Base-by-base conservation (phyloP, 192 early-diverging fungal species). In the Umbelopsis sp. region DNA sequence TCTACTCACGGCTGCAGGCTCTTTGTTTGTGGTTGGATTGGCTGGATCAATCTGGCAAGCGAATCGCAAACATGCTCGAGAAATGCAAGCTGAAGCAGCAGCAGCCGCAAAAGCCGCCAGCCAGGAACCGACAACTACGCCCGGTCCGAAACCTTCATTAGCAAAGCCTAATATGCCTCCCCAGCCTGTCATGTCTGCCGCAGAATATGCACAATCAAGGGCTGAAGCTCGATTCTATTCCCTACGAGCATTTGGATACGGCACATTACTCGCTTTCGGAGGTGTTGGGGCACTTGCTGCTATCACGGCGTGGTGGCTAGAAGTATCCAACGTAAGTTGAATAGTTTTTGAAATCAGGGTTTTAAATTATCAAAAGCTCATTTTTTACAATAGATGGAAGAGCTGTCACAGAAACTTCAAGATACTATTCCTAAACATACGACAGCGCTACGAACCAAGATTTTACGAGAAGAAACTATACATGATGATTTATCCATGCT, bases 281-380 rank as follows among this genome's bases (percentile, higher is more conserved):
- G 67, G 67, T 48, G 44, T 41, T 1, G 78, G 78, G 11, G 23
- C 72, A 15, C 23, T 79, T 23, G 70, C 78, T 41, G 33, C 66
- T 12, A 37, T 37, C 5, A 68, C 75, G 18, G 78, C 73, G 0
- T 79, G 68, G 37, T 79, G 73, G 48, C 33, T 79, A 2, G 74
- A 79, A 7, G 78, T 79, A 9, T 68, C 66, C 47, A 79, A 55
- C 47, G 78, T 79, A 75, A 75, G 73, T 68, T 49, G 25, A 37
- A 12, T 15, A 3, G 35, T 8, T 9, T 16, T 4, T 18, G 47
- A 25, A 21, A 66, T 15, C 16, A 46, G 9, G 33, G 33, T 23
- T 30, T 15, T 7, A 82, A 64, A 71, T 7, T 20, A 30, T 21
- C 73, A 72, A 5, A 80, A 78, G 3, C 77, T 80, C 71, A 75